Percentiles rank a stretch among this genome's conserved stretches.
Conservation (phyloP, 2,329 filamentous ascomycete genomes). For the Calonectria pteridis region DNA sequence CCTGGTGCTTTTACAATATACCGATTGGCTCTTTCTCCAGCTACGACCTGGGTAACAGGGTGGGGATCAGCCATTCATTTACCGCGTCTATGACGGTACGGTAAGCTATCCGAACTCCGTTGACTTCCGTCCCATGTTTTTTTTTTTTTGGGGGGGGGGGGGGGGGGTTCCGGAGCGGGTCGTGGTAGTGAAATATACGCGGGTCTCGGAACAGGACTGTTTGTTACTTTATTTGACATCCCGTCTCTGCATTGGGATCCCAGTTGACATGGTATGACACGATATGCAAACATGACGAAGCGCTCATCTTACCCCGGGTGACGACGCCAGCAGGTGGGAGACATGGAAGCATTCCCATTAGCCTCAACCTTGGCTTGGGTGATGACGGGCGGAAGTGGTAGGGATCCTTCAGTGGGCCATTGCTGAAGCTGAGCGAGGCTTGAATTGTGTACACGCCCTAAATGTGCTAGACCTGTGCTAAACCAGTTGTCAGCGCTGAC, state of each 20-base stretch:
- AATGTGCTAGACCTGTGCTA: conserved; percentile 15
- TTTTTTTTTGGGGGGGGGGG: too few species aligned
- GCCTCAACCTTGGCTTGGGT: conserved; percentile 9
- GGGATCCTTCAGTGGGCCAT: conserved; percentile 30
- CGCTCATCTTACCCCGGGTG: conserved; percentile 26
- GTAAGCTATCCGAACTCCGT: conserved; percentile 18
- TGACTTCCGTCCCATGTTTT: conserved; percentile 24
- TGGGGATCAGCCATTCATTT: conserved; percentile 28
- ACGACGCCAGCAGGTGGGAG: conserved; percentile 27
- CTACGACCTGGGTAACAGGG: conserved; percentile 14
- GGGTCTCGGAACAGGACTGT: conserved; percentile 31
- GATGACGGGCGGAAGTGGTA: conserved; percentile 27
- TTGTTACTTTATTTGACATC: conserved; percentile 22
- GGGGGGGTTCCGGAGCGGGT: background rate
- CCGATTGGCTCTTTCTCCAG: conserved; percentile 15
- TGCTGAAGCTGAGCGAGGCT: conserved; percentile 4
- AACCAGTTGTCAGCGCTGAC: conserved; percentile 20
- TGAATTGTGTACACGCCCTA: conserved; percentile 25
- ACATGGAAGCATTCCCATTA: conserved; percentile 20
- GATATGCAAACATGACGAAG: conserved; percentile 33
- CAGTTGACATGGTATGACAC: conserved; percentile 28
- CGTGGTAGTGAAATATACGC: background rate
- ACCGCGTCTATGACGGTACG: conserved; percentile 19
- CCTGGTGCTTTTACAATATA: conserved; percentile 26
- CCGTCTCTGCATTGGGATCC: conserved; percentile 21